Percentiles rank a stretch among this genome's conserved stretches.
Evolutionary conservation across 1,284 basidiomycete species (phyloP).

Genomic region (Neonothopanus nambi): DNA sequence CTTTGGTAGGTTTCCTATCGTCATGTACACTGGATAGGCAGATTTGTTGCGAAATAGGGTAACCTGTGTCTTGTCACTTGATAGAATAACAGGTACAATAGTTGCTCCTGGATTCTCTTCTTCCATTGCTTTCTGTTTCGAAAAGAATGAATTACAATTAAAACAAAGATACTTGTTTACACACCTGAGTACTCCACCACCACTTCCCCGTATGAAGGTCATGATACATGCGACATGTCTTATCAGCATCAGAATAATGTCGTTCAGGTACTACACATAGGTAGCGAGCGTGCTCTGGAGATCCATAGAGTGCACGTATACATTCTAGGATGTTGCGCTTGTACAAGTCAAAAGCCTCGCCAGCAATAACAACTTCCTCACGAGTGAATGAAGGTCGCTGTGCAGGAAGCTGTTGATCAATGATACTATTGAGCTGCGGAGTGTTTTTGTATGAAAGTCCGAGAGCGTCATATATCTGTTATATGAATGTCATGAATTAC

Average conservation of each 20-base stretch:
- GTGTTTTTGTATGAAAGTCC: slow-evolving; percentile 7
- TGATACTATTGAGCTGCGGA: slow-evolving; percentile 3
- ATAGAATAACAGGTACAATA: too few species aligned
- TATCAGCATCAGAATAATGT: too few species aligned
- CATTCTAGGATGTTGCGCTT: slow-evolving; percentile 4
- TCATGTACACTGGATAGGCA: too few species aligned
- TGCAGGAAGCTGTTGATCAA: slow-evolving; percentile 3
- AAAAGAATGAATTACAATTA: too few species aligned
- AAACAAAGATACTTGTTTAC: too few species aligned
- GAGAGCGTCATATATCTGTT: not conserved
- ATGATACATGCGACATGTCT: slow-evolving; percentile 24
- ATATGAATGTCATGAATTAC: not conserved
- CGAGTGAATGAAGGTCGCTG: not conserved
- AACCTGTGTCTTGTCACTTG: too few species aligned
- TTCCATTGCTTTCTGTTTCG: too few species aligned
- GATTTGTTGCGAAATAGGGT: too few species aligned
- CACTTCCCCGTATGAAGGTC: slow-evolving; percentile 38
- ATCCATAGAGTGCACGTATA: slow-evolving; percentile 5
- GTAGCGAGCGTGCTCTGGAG: slow-evolving; percentile 12
- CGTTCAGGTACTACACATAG: slow-evolving; percentile 28
- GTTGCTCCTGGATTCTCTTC: too few species aligned
- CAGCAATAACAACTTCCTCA: slow-evolving; percentile 7
- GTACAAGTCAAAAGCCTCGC: slow-evolving; percentile 13
- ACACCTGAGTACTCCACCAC: slow-evolving; percentile 40
- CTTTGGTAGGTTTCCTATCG: too few species aligned